Evolutionary conservation across 2,329 filamentous ascomycete genomes (phyloP), one percentile per base, ranked within the genome.

Genomic region (Neonectria ditissima): DNA sequence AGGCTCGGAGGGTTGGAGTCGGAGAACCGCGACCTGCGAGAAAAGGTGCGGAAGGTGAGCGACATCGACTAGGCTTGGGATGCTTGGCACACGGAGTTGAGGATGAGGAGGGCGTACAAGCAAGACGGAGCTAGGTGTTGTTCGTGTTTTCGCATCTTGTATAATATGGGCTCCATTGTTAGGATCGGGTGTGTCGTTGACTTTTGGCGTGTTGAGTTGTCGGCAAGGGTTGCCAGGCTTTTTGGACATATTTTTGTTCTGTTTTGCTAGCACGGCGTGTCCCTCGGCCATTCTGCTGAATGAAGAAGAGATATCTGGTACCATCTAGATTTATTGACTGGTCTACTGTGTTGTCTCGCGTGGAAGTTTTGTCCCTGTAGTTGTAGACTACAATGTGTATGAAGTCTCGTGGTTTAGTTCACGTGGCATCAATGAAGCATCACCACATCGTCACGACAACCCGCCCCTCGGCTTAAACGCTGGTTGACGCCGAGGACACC

Each of bases 1-100:
- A 84, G 95, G 55, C 80, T 97, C 0, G 90, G 93, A 62, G 91
- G 94, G 65, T 86, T 91, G n/a, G 87, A 90, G 75, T 82, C 86
- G 57, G 91, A 94, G 80, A 93, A 93, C 74, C 86, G 90, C 69
- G 88, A 92, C 68, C 79, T 96, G 64, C 83, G 87, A 61, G 84
- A 85, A 16, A 85, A 89, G 78, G 80, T 94, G 61, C 89, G 78
- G 68, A 73, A 80, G 63, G 72, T 65, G 11, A 65, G 62, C 59
- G 52, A 77, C 34, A 51, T 69, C 22, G 75, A 75, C 55, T 77
- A 65, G 61, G 45, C 45, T 26, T 28, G 56, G 58, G 50, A 30
- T 59, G 50, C 52, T 51, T 59, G 63, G 57, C 26, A 57, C 50
- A 57, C 52, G 65, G 65, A 66, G 59, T 63, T 65, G 32, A 58